Conservation (phyloP, 1,139 yeast species). For the Hanseniaspora gamundiae region DNA sequence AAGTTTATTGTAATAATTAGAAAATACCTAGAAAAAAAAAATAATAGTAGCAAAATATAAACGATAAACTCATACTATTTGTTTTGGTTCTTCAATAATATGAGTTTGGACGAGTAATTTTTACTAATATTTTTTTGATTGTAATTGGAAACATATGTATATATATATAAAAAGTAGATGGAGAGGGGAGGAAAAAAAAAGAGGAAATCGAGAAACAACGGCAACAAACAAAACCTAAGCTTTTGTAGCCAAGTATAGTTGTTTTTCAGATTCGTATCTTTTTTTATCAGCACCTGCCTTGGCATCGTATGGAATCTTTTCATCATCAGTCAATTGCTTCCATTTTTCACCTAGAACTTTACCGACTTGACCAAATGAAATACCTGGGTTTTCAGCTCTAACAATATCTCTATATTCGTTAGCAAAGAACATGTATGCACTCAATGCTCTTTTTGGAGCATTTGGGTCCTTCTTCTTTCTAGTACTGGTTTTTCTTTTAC, state of each 20-base stretch:
- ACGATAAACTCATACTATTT: too few relatives aligned
- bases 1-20: too few relatives aligned
- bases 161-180: not conserved
- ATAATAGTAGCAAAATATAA: too few relatives aligned
- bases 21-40: too few relatives aligned
- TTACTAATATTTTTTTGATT: too few relatives aligned
- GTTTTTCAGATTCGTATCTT: conserved; percentile 94
- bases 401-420: conserved; percentile 93
- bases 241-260: conserved; percentile 53
- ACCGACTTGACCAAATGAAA: conserved; percentile 86
- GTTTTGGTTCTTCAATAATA: too few relatives aligned
- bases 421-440: conserved; percentile 98
- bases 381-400: conserved; percentile 90
- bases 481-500: conserved; percentile 7
- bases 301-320: conserved; percentile 78
- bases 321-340: conserved; percentile 77
- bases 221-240: too few relatives aligned
- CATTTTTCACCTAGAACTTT: conserved; percentile 89
- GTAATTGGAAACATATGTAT: too few relatives aligned
- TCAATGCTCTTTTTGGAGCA: conserved; percentile 96
- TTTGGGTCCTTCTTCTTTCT: conserved; percentile 61
- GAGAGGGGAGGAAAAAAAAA: not conserved
- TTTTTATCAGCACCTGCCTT: conserved; percentile 94
- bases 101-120: too few relatives aligned
- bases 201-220: too few relatives aligned